Evolutionary conservation across 768 basidiomycete genomes (phyloP), one percentile per base, ranked within the genome.

Genomic region (Cystofilobasidium macerans): DNA sequence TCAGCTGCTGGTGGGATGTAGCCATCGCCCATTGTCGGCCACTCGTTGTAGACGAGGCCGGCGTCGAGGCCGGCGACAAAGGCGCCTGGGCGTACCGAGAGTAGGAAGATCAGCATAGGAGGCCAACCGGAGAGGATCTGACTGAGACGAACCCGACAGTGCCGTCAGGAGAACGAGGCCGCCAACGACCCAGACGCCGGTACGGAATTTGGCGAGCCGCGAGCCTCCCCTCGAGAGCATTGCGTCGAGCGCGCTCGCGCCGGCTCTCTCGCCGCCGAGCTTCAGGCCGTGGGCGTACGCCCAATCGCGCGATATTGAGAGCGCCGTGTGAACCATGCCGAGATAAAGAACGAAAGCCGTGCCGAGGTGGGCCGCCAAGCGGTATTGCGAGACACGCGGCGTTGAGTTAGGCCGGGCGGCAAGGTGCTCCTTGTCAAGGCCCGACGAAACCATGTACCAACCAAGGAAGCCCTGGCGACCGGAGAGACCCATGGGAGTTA

Each of bases 371-470:
- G 92, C 88, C 2, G 93, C 95, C 30, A 99, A 83, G 14, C 95
- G 82, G 75, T 99, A 99, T 75, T 99, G 95, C 22, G 89, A 92
- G 12, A 99, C 95, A 9, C 95, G 86, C 1, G 95, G 93, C 9
- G 94, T 87, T 14, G 88, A 85, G 61, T 72, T 69, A 4, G 88
- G 87, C 11, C 82, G 85, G 8, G 85, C 81, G 78, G 97, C 81
- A 61, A 89, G 79, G 47, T 68, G 67, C 14, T 87, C 82, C 61
- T 88, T 83, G 71, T 92, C 87, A 14, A 99, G 80, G 1, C 95
- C 95, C 16, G 92, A 97, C 75, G 93, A 87, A 63, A 99, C 95
- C 95, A 99, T 99, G 79, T 98, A 97, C 95, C 95, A 99, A 32
- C 95, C 95, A 24, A 99, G 80, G 24, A 83, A 81, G 54, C 95